Percentiles rank a stretch among this genome's conserved stretches.
phyloP scores from a whole-genome alignment of 2,329 filamentous ascomycete genomes.

The Penicillium digitatum region DNA sequence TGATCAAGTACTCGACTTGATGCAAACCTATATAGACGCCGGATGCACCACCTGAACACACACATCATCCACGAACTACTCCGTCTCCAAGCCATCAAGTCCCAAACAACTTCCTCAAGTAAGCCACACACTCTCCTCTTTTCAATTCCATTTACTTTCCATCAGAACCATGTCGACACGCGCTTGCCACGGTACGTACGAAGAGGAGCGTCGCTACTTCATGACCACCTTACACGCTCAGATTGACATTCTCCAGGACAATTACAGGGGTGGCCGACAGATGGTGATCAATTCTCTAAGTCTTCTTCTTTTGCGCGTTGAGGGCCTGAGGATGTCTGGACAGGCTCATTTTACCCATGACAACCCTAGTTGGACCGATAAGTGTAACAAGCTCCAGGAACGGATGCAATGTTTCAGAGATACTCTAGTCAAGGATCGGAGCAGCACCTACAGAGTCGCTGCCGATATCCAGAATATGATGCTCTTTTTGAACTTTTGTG shows the following conservation, averaged over 20 bases:
- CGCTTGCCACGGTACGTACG: background rate
- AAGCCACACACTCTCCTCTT: background rate
- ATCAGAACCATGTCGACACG: background rate
- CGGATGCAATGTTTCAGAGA: background rate
- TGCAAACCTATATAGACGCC: background rate
- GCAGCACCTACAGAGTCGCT: background rate
- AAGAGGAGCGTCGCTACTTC: background rate
- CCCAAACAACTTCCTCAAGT: background rate
- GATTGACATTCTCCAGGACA: slow-evolving; percentile 2
- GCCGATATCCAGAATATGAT: background rate
- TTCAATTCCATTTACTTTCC: background rate
- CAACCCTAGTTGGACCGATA: background rate
- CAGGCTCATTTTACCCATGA: background rate
- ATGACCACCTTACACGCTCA: slow-evolving; percentile 3
- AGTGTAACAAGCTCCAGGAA: background rate
- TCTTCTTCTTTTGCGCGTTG: background rate
- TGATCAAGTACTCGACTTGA: background rate
- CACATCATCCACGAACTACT: background rate
- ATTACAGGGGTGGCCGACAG: background rate
- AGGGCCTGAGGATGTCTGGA: background rate
- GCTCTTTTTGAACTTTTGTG: background rate
- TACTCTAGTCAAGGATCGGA: background rate
- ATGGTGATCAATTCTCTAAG: background rate
- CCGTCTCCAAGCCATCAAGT: background rate
- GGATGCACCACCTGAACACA: background rate